Base-by-base conservation (phyloP, 2,329 filamentous ascomycete genomes). In the Lachnum nothofagi region DNA sequence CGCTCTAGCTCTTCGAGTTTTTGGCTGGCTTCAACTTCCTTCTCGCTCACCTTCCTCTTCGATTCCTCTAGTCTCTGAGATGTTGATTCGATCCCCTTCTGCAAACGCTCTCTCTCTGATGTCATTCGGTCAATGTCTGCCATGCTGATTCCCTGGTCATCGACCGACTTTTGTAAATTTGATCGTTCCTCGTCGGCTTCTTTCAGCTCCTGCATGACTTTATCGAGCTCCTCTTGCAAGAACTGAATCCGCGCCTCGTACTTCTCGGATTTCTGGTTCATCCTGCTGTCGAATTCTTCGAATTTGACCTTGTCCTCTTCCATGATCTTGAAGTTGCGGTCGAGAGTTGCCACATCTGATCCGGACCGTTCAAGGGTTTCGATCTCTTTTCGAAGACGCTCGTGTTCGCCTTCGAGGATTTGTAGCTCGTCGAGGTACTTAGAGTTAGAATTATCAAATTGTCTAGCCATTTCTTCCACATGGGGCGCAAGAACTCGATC, bases 111-210 rank as follows among this genome's bases (percentile, higher is more conserved):
- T 45, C 91, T 84, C 67, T 98, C 93, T 29, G 88, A 85, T 60
- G 90, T 95, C 91, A 98, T 96, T 68, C 93, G 89, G 76, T 98
- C 93, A 65, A 98, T 97, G 77, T 98, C 93, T 70, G 93, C 87
- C 70, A 96, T 94, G 62, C 90, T 94, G 66, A 98, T 91, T 2
- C 93, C 93, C 65, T 95, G 89, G 59, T 86, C 84, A 67, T 97
- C 93, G 23, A 98, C 90, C 24, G 86, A 83, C 51, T 85, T 83
- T 66, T 97, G 91, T 8, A 98, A 76, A 24, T 78, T 77, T 35
- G 81, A 73, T 53, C 89, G 82, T 67, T 98, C 93, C 14, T 86
- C 83, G 56, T 97, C 91, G 0, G 86, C 86, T 60, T 88, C 86
- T 50, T 80, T 77, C 27, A 95, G 72, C 61, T 95, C 90, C 7